Base-by-base conservation (phyloP, 2,329 filamentous ascomycete species). In the Neofusicoccum kwambonambiense region DNA sequence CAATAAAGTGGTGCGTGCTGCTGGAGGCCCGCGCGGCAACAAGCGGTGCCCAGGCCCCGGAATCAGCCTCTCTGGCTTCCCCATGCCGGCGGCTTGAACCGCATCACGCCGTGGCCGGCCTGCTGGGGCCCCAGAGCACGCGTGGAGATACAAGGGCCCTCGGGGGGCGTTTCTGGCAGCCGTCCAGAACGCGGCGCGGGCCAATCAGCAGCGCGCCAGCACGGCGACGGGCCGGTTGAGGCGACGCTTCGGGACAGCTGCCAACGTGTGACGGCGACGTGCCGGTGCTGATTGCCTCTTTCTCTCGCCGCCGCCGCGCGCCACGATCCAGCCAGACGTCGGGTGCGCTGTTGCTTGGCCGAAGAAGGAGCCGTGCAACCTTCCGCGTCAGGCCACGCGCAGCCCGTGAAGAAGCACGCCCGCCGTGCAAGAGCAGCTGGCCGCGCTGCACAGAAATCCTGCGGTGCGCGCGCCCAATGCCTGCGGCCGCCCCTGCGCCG, bases 351-450 rank as follows among this genome's bases (percentile, higher is more conserved):
- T 27, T 35, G 42, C 41, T 45, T 35, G 56, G 42, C 39, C 54
- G 27, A 6, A 58, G n/a, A 35, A 51, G 22, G 39, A 34, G 47
- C 39, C 61, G 61, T 63, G 31, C 61, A n/a, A 63, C 61, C 49
- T 63, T 63, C 61, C 61, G 49, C 51, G 39, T 56, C 61, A 56
- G 50, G 61, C 51, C 49, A 63, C 19, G 35, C 50, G 61, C 56
- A 47, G 31, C 19, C 19, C 13, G 37, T 45, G 54, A 45, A 45
- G 54, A 57, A 19, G 19, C 39, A 27, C n/a, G 39, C 54, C 22
- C 13, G 54, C 54, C 45, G 54, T 47, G 54, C 42, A 6, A 11
- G 9, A 11, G 13, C 4, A 7, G 13, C 19, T 19, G 19, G 19
- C 19, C 2, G 19, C 13, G 41, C 41, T 17, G 41, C 56, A 17